A percentile compares a stretch with the other conserved stretches of the same genome.
Conservation (phyloP, 306 rosid genomes). For the Fagus crenata region DNA sequence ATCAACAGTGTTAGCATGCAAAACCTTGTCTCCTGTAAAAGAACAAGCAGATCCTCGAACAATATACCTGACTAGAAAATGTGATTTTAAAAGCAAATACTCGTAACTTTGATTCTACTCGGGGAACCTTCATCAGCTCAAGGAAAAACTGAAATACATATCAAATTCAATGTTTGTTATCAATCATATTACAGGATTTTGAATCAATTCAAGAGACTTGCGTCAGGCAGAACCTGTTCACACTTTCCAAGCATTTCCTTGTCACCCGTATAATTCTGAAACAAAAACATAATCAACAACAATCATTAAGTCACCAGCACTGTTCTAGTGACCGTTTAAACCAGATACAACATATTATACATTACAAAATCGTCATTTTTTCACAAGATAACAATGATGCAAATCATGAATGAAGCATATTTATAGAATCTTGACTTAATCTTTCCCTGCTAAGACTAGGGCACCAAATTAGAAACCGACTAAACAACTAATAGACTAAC, state of each 20-base stretch:
- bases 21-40: conserved; percentile 14
- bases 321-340: conserved; percentile 4
- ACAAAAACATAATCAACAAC: conserved; percentile 30
- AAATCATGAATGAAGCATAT: background rate
- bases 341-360: conserved; percentile 17
- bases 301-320: background rate
- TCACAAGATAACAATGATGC: background rate
- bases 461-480: background rate
- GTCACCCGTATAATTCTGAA: conserved; percentile 78
- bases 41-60: conserved; percentile 18
- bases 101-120: conserved; percentile 89
- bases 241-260: conserved; percentile 94
- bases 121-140: conserved; percentile 98
- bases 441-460: background rate
- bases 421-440: background rate
- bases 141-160: conserved; percentile 66
- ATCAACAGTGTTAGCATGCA: conserved; percentile 23
- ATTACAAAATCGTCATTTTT: background rate
- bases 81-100: conserved; percentile 93
- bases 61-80: conserved; percentile 80
- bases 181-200: conserved; percentile 14
- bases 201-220: conserved; percentile 24
- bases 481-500: background rate
- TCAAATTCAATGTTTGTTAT: conserved; percentile 26
- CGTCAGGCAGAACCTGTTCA: conserved; percentile 73